Evolutionary conservation across 441 rosid species (phyloP).

Genomic region (Croton laevigatus): DNA sequence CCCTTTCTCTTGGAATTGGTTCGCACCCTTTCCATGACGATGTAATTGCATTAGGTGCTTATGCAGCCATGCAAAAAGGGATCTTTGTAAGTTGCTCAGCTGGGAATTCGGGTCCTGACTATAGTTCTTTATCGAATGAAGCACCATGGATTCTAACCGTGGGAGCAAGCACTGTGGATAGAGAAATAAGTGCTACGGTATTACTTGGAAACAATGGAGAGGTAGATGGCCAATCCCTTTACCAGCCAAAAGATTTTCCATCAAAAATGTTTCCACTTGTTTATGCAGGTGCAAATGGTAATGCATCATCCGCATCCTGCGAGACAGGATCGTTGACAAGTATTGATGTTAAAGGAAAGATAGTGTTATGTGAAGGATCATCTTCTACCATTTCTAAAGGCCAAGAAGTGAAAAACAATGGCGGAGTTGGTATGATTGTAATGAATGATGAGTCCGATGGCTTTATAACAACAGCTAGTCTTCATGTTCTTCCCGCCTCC

Average conservation of each 20-base stretch:
- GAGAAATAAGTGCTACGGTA: constrained; percentile 33
- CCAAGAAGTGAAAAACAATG: constrained; percentile 31
- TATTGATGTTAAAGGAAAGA: constrained; percentile 38
- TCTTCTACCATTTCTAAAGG: constrained; percentile 21
- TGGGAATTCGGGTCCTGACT: constrained; percentile 40
- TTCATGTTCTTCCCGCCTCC: constrained; percentile 34
- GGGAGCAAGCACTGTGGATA: constrained; percentile 57
- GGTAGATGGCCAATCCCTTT: constrained; percentile 41
- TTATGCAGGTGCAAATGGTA: constrained; percentile 34
- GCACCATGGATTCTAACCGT: constrained; percentile 74
- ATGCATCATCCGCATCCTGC: constrained; percentile 25
- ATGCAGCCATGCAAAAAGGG: constrained; percentile 39
- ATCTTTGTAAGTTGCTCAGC: constrained; percentile 42
- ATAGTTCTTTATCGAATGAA: constrained; percentile 35
- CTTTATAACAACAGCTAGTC: constrained; percentile 15
- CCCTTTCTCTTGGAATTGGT: constrained; percentile 42
- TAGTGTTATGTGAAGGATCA: constrained; percentile 42
- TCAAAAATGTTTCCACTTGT: constrained; percentile 36
- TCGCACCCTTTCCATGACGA: constrained; percentile 24
- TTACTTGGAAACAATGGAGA: constrained; percentile 38
- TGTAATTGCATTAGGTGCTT: constrained; percentile 44
- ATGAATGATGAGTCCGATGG: constrained; percentile 21
- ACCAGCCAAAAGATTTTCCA: constrained; percentile 35
- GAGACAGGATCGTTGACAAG: constrained; percentile 32
- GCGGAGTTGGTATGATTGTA: constrained; percentile 39